Evolutionary conservation across 1,284 basidiomycete species (phyloP).

Genomic region (Earliella scabrosa): DNA sequence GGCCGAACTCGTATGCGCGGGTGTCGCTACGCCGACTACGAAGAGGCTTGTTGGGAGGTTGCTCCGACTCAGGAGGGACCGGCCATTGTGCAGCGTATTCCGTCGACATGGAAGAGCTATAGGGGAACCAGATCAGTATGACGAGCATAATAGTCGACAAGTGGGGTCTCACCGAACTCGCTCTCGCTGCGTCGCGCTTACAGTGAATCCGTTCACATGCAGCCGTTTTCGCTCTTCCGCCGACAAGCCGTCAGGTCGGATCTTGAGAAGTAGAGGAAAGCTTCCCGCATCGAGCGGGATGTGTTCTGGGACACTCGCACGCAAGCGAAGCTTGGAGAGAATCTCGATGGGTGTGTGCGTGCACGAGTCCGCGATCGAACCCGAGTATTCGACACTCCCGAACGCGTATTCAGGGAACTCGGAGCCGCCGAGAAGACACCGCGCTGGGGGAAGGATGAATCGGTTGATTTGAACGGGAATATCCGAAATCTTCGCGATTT

Average conservation of each 20-base stretch:
- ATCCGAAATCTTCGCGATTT: constrained; percentile 3
- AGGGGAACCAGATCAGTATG: not conserved
- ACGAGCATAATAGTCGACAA: not conserved
- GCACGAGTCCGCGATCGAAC: constrained; percentile 38
- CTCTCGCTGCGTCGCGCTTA: constrained; percentile 66
- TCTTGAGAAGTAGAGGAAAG: constrained; percentile 59
- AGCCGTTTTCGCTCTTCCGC: constrained; percentile 52
- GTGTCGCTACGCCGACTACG: constrained; percentile 30
- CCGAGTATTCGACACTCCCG: constrained; percentile 43
- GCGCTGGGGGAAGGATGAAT: constrained; percentile 23
- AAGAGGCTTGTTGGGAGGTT: constrained; percentile 66
- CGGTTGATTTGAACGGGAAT: constrained; percentile 29
- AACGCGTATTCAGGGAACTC: constrained; percentile 24
- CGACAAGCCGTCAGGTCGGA: constrained; percentile 59
- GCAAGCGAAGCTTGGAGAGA: constrained; percentile 62
- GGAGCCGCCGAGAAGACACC: constrained; percentile 16
- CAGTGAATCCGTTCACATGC: constrained; percentile 54
- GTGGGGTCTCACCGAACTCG: constrained; percentile 56
- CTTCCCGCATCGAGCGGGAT: constrained; percentile 47
- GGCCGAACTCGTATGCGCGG: constrained; percentile 56
- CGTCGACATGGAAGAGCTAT: constrained; percentile 44
- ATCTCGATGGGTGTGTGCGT: constrained; percentile 53
- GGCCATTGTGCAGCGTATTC: constrained; percentile 53
- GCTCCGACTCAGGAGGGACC: constrained; percentile 53
- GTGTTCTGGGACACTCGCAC: constrained; percentile 62